A percentile compares a stretch with the other conserved stretches of the same genome.
Evolutionary conservation across 1,284 basidiomycete species (phyloP).

Genomic region (Singerocomus rubriflavus): DNA sequence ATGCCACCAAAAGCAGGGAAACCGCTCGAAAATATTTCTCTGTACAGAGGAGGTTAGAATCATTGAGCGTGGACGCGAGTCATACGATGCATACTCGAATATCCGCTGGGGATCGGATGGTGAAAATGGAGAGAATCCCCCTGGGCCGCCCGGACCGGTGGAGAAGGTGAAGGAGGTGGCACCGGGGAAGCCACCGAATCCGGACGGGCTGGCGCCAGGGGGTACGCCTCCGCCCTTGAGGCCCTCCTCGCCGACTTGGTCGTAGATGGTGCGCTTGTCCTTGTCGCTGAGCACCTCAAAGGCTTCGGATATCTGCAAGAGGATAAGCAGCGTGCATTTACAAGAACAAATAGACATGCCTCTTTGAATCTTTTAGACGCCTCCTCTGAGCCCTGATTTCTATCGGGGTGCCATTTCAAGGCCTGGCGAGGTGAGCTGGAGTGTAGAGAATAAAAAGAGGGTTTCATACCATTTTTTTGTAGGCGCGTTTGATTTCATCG

Average conservation of each 20-base stretch:
- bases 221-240: slow-evolving; percentile 69
- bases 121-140: slow-evolving; percentile 47
- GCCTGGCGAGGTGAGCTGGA: slow-evolving; percentile 58
- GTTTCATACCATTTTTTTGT: slow-evolving; percentile 69
- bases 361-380: slow-evolving; percentile 94
- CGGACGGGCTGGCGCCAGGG: slow-evolving; percentile 52
- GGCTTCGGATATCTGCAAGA: slow-evolving; percentile 83
- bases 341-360: slow-evolving; percentile 40
- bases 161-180: slow-evolving; percentile 62
- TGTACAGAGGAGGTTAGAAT: slow-evolving; percentile 35
- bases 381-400: slow-evolving; percentile 80
- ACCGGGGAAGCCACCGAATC: slow-evolving; percentile 51
- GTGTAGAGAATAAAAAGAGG: slow-evolving; percentile 19
- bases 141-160: slow-evolving; percentile 44
- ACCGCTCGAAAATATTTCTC: slow-evolving; percentile 64
- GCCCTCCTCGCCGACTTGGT: slow-evolving; percentile 96
- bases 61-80: background rate
- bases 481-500: slow-evolving; percentile 83
- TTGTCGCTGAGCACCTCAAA: slow-evolving; percentile 95
- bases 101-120: slow-evolving; percentile 88
- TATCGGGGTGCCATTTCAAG: slow-evolving; percentile 90
- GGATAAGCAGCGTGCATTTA: background rate
- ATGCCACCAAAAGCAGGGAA: slow-evolving; percentile 30
- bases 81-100: slow-evolving; percentile 69
- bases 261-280: slow-evolving; percentile 91